Evolutionary conservation across 2,329 filamentous ascomycete genomes (phyloP).

Genomic region (Nothophoma quercina): DNA sequence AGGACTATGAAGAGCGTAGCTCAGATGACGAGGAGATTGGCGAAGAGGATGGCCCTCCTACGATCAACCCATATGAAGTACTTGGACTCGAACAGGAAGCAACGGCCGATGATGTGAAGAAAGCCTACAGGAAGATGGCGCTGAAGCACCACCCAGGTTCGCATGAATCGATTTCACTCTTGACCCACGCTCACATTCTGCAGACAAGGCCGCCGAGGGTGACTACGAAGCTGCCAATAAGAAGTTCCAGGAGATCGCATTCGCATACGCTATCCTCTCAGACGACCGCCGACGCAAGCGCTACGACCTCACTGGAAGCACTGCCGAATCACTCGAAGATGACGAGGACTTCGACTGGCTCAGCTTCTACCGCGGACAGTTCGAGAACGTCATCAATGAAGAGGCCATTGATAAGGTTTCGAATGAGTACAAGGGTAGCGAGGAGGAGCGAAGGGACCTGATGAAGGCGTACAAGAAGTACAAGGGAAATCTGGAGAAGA

Average conservation of each 20-base stretch:
- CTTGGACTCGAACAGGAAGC: slow-evolving; percentile 75
- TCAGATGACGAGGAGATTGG: slow-evolving; percentile 57
- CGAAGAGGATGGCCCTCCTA: slow-evolving; percentile 65
- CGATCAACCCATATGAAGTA: slow-evolving; percentile 79
- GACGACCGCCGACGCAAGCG: slow-evolving; percentile 80
- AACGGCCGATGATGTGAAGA: slow-evolving; percentile 81
- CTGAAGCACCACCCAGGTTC: slow-evolving; percentile 79
- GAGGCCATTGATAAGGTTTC: slow-evolving; percentile 80
- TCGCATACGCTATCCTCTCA: slow-evolving; percentile 92
- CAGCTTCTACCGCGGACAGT: slow-evolving; percentile 87
- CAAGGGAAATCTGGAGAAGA: slow-evolving; percentile 75
- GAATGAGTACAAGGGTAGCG: slow-evolving; percentile 80
- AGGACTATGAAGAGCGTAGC: slow-evolving; percentile 18
- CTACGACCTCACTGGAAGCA: slow-evolving; percentile 91
- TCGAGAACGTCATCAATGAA: slow-evolving; percentile 74
- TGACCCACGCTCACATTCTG: slow-evolving; percentile 16
- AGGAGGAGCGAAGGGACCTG: slow-evolving; percentile 82
- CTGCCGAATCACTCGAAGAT: slow-evolving; percentile 76
- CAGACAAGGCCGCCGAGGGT: slow-evolving; percentile 77
- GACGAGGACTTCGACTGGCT: slow-evolving; percentile 87
- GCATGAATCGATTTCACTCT: slow-evolving; percentile 19
- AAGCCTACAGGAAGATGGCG: slow-evolving; percentile 89
- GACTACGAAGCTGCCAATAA: slow-evolving; percentile 76
- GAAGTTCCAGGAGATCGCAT: slow-evolving; percentile 88
- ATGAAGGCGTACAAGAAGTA: slow-evolving; percentile 75